Evolutionary conservation across 1,139 yeast species (phyloP), one percentile per base, ranked within the genome.

Genomic region (Nakaseomyces bracarensis): DNA sequence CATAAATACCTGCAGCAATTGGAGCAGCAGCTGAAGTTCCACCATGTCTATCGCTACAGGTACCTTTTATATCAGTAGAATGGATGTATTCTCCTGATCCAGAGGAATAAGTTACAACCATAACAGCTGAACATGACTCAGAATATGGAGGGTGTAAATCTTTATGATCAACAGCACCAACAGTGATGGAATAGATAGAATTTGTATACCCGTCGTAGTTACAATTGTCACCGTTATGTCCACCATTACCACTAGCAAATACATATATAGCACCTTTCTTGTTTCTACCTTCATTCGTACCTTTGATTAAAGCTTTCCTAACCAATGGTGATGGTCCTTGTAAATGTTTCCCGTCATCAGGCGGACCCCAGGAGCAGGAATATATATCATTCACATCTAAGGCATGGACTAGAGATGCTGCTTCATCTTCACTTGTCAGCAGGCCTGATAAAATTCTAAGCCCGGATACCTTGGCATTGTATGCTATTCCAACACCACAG

Each of bases 1-100:
- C 76, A 60, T 83, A 86, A 1, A 93, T 74, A 16, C 98, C 98
- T 0, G 97, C 96, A 0, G 97, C 98, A 43, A 93, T 71, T 0
- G 99, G 99, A 0, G 98, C 98, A 14, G 98, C 97, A 0, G 98
- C 98, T 14, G 97, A 89, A 0, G 99, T 93, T 18, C 99, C 99
- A 7, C 97, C 96, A 63, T 93, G 98, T 23, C 55, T 61, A 28
- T 72, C 71, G 2, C 93, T 68, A 61, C 99, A 93, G 50, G 65
- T 63, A n/a, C 72, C 72, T 40, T 78, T 72, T 43, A 86, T 74
- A 61, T 91, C 97, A 2, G 97, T 85, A 6, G 98, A 85, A 57
- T 84, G 93, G 46, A 93, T 91, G 58, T 77, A 84, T 58, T 86
- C 95, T 22, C 85, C 85, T 3, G 91, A 79, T 1, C 96, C 96